A percentile compares a stretch with the other conserved stretches of the same genome.
Evolutionary conservation across 495 filamentous ascomycete genomes (phyloP).

Genomic region (Eremomyces bilateralis): DNA sequence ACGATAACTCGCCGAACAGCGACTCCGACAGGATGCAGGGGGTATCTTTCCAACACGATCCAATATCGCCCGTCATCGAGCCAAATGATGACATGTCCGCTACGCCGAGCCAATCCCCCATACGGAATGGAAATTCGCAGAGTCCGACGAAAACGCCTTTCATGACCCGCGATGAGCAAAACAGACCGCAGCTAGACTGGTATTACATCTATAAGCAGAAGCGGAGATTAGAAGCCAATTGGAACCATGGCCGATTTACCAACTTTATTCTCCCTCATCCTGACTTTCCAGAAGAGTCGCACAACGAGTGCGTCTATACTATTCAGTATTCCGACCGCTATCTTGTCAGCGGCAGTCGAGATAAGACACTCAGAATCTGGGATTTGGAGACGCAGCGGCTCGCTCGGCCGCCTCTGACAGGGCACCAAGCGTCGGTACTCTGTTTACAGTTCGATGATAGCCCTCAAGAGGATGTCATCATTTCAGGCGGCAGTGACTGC

Average conservation of each 20-base stretch:
- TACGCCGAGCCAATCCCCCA: not conserved
- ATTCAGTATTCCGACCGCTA: constrained; percentile 70
- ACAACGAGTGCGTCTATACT: constrained; percentile 85
- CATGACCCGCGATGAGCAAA: constrained; percentile 13
- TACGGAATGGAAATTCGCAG: no score
- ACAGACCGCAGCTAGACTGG: constrained; percentile 45
- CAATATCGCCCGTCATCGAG: constrained; percentile 2
- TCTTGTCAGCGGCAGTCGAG: constrained; percentile 83
- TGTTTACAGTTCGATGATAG: constrained; percentile 95
- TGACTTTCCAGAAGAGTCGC: constrained; percentile 57
- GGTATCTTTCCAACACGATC: constrained; percentile 10
- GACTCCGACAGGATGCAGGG: constrained; percentile 13
- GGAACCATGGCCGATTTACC: constrained; percentile 56
- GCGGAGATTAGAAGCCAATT: constrained; percentile 69
- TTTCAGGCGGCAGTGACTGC: constrained; percentile 82
- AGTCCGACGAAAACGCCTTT: constrained; percentile 11
- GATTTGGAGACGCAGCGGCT: constrained; percentile 63
- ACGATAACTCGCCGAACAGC: constrained; percentile 9
- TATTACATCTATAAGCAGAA: constrained; percentile 79
- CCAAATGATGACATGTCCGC: constrained; percentile 2
- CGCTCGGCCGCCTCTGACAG: constrained; percentile 42
- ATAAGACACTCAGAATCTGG: constrained; percentile 78
- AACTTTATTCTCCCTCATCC: constrained; percentile 86
- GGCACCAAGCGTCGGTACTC: constrained; percentile 70
- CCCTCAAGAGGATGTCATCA: constrained; percentile 70